phyloP scores from a whole-genome alignment of 306 rosid species.

The Rosa lucieae region DNA sequence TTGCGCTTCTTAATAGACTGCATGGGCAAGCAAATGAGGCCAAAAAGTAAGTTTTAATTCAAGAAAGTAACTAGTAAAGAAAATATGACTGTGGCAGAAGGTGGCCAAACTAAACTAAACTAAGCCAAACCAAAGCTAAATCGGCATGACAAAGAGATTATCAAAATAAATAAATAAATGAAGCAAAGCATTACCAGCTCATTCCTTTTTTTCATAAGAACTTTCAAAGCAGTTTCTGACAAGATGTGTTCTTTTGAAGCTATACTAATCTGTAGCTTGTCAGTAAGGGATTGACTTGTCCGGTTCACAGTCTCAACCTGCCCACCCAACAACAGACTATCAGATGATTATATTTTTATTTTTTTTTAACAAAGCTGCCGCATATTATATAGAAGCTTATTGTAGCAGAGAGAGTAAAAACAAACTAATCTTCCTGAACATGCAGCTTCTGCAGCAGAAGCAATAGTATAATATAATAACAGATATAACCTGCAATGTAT shows the following conservation, averaged over 20 bases:
- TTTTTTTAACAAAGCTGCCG: background rate
- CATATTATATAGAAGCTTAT: background rate
- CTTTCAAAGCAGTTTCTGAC: conserved; percentile 52
- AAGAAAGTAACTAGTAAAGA: conserved; percentile 10
- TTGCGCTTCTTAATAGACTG: conserved; percentile 67
- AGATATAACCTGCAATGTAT: background rate
- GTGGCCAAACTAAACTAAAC: background rate
- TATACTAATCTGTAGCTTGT: conserved; percentile 36
- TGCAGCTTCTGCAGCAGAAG: background rate
- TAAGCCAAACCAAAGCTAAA: background rate
- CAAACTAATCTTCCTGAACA: background rate
- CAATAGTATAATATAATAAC: background rate
- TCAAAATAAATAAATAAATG: background rate
- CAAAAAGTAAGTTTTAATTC: background rate
- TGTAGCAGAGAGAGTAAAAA: background rate
- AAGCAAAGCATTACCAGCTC: conserved; percentile 49
- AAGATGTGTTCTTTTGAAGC: conserved; percentile 48
- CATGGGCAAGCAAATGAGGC: conserved; percentile 31
- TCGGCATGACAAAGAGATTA: background rate
- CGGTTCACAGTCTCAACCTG: conserved; percentile 47
- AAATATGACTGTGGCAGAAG: background rate
- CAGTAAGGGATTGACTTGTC: conserved; percentile 24
- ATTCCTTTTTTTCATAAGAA: conserved; percentile 53
- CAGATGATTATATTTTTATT: conserved; percentile 14
- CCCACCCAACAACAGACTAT: conserved; percentile 27